Conservation (phyloP, 1,139 yeast species). For the Petasospora rhodanensis region DNA sequence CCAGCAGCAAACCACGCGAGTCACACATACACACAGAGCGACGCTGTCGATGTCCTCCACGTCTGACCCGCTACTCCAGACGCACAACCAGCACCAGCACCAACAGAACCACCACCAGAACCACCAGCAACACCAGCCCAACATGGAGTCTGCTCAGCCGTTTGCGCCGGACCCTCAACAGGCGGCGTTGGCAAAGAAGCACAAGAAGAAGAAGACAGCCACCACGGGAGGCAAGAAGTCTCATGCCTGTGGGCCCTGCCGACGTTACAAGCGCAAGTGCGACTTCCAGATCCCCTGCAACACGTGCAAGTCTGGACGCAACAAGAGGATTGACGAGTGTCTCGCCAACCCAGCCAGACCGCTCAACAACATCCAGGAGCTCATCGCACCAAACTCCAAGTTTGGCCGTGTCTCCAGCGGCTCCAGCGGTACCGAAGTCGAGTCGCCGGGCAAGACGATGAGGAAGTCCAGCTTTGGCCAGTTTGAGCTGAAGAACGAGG, state of each 20-base stretch:
- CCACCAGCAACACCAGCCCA: slow-evolving; percentile 4
- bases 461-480: slow-evolving; percentile 6
- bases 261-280: slow-evolving; percentile 21
- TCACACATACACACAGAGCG: too few relatives aligned
- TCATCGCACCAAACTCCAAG: slow-evolving; percentile 18
- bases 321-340: slow-evolving; percentile 18
- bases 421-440: slow-evolving; percentile 1
- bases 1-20: too few relatives aligned
- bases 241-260: slow-evolving; percentile 23
- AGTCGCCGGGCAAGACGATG: slow-evolving; percentile 4
- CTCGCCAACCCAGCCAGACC: slow-evolving; percentile 18
- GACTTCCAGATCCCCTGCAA: slow-evolving; percentile 20
- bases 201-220: neutral
- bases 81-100: too few relatives aligned
- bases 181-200: too few relatives aligned
- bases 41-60: slow-evolving; percentile 2
- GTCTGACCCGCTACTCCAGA: slow-evolving; percentile 2
- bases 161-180: too few relatives aligned
- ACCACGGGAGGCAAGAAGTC: slow-evolving; percentile 19
- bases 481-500: slow-evolving; percentile 8
- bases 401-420: slow-evolving; percentile 18
- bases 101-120: slow-evolving; percentile 2
- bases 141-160: neutral
- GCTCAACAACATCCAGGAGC: slow-evolving; percentile 18
- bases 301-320: slow-evolving; percentile 16